Base-by-base conservation (phyloP, 1,284 basidiomycete species). In the Trametes hirsuta region DNA sequence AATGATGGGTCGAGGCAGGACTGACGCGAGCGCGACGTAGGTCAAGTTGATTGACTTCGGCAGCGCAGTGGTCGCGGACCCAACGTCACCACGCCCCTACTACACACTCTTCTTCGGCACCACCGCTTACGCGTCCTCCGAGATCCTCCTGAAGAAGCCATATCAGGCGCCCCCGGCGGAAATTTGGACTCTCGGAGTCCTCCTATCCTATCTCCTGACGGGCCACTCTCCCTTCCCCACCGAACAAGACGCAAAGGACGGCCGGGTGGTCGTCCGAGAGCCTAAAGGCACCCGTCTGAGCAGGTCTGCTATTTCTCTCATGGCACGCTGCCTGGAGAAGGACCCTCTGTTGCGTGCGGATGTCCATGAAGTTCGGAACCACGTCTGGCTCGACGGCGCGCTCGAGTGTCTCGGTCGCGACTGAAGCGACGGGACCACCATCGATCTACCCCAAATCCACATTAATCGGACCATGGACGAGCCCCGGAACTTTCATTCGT, bases 31-130 rank as follows among this genome's bases (percentile, higher is more conserved):
- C 34, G 41, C 58, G n/a, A 61, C 52, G 21, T 50, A 91, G 86
- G 90, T 96, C 70, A 97, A 97, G 74, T 81, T 97, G 53, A 94
- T 97, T 71, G 94, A 97, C 77, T 97, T 97, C 74, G 93, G 94
- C 51, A 93, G 91, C 64, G 93, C 94, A 24, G 89, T 90, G 35
- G 84, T 92, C 66, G 86, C 86, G 54, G 87, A 95, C 71, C 85
- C 86, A 1, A 73, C 76, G 12, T 75, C 85, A 59, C 82, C 88
- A 2, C 82, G 84, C 12, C 90, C 92, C 0, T 86, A 81, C 63
- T 88, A 94, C 74, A 82, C 82, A 21, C 79, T 86, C 41, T 95
- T 95, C 77, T 92, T 85, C 69, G 91, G 92, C 44, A 94, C 91
- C 15, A 86, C 88, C 25, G 90, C 88, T 14, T 94, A 93, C 68